Percentiles rank a stretch among this genome's conserved stretches.
Evolutionary conservation across 129 eudicot genomes (phyloP).

Genomic region (Oenanthe sinensis): DNA sequence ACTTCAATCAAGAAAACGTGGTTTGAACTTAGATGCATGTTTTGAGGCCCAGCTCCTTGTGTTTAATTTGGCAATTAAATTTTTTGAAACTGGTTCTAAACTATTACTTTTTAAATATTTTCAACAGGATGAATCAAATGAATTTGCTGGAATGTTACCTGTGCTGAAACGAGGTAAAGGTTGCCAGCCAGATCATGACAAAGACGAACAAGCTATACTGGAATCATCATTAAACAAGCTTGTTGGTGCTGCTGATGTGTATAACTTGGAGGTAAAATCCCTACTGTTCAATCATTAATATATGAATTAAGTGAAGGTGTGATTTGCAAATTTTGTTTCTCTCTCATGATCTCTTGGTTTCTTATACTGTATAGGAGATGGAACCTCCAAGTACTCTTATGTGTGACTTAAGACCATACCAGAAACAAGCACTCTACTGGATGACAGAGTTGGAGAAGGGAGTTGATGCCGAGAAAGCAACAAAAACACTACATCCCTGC

Average conservation of each 20-base stretch:
- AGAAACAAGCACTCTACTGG: constrained; percentile 84
- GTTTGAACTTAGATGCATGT: constrained; percentile 50
- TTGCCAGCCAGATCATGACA: constrained; percentile 31
- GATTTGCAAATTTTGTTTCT: not conserved
- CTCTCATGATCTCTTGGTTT: not conserved
- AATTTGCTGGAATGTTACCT: constrained; percentile 33
- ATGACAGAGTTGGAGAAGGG: constrained; percentile 72
- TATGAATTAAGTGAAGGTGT: not conserved
- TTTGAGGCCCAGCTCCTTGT: not conserved
- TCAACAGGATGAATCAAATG: constrained; percentile 44
- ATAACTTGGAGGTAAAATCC: constrained; percentile 54
- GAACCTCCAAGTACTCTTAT: constrained; percentile 55
- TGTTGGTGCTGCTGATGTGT: constrained; percentile 77
- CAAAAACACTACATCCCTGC: constrained; percentile 72
- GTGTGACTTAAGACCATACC: constrained; percentile 77
- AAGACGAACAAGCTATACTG: constrained; percentile 50
- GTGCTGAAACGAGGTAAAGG: constrained; percentile 34
- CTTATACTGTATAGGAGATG: constrained; percentile 44
- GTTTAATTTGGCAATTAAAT: not conserved
- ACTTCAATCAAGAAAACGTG: constrained; percentile 65
- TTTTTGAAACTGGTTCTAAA: not conserved
- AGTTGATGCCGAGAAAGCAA: constrained; percentile 57
- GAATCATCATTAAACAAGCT: constrained; percentile 78
- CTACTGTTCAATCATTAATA: not conserved
- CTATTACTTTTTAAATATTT: not conserved